Evolutionary conservation across 2,329 filamentous ascomycete genomes (phyloP), one percentile per base, ranked within the genome.

Genomic region (Nothopassalora personata): DNA sequence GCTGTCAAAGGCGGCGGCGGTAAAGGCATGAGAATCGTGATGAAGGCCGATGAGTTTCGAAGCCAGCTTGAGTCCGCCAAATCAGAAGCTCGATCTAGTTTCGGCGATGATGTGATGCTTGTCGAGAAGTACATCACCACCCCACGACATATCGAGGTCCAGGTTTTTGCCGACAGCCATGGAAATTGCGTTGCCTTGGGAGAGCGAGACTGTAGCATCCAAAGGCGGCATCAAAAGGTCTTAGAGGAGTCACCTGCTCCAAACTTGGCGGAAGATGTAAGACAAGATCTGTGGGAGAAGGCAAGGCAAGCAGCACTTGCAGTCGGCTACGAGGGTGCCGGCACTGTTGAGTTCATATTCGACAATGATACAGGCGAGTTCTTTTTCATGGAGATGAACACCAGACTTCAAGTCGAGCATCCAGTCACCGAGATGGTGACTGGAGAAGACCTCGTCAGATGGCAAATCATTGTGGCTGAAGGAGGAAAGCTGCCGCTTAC

Each of bases 351-450:
- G 64, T 87, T 87, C 71, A 87, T 87, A 64, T 86, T 87, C 67
- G 85, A 87, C 72, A 87, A 86, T 62, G 85, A 87, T 56, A 80
- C 79, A 3, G 83, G 83, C 39, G 77, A 86, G 47, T 87, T 87
- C 74, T 87, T 85, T 73, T 87, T 87, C 74, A 87, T 87, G 85
- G 85, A 87, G 67, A 87, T 87, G 84, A 87, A 87, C 70, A 87
- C 94, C 0, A 83, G 94, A 54, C 79, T 99, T 19, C 94, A 99
- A 75, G 94, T 99, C 53, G 94, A 99, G 76, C 94, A 99, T 70
- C 94, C 94, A 0, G 94, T 97, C 19, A 97, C 87, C 0, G 89
- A 92, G 71, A 86, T 88, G 80, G 85, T 89, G 2, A 90, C 87
- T 9, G 86, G 83, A 0, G 81, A 90, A 52, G 89, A 92, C 69